phyloP scores from a whole-genome alignment of 768 basidiomycete species.

The Suillus lakei region DNA sequence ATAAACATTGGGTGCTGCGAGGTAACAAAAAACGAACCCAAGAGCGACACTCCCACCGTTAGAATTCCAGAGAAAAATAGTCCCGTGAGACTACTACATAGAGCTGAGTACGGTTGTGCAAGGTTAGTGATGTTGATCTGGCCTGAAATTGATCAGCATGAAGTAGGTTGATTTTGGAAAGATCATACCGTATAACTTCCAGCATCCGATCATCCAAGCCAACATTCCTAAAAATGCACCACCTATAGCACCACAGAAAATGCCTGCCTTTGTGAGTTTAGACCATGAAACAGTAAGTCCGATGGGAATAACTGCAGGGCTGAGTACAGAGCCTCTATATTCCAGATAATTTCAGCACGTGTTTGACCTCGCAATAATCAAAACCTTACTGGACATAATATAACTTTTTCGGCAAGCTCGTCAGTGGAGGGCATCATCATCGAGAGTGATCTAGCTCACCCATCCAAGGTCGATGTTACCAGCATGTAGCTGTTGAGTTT shows the following conservation, averaged over 20 bases:
- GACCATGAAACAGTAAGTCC: conserved; percentile 51
- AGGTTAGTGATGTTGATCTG: conserved; percentile 41
- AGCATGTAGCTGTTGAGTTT: conserved; percentile 42
- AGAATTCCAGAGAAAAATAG: conserved; percentile 43
- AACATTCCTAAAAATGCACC: conserved; percentile 49
- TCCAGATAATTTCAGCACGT: not conserved
- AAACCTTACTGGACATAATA: conserved; percentile 51
- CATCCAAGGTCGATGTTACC: conserved; percentile 51
- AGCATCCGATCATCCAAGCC: conserved; percentile 57
- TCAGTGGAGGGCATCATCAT: conserved; percentile 10
- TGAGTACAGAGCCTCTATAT: conserved; percentile 50
- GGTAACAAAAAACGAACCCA: conserved; percentile 26
- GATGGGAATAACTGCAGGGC: conserved; percentile 56
- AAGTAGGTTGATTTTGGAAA: not conserved
- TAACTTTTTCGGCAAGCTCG: conserved; percentile 25
- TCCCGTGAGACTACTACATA: conserved; percentile 44
- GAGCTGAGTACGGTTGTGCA: conserved; percentile 44
- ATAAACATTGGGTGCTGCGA: conserved; percentile 6
- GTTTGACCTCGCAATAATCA: not conserved
- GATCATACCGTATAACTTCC: conserved; percentile 49
- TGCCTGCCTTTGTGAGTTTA: conserved; percentile 45
- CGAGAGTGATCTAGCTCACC: conserved; percentile 32
- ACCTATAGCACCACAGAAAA: conserved; percentile 45
- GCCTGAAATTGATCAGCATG: conserved; percentile 23
- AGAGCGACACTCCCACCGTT: conserved; percentile 39